phyloP scores from a whole-genome alignment of 1,284 basidiomycete genomes.

The Heterobasidion irregulare region DNA sequence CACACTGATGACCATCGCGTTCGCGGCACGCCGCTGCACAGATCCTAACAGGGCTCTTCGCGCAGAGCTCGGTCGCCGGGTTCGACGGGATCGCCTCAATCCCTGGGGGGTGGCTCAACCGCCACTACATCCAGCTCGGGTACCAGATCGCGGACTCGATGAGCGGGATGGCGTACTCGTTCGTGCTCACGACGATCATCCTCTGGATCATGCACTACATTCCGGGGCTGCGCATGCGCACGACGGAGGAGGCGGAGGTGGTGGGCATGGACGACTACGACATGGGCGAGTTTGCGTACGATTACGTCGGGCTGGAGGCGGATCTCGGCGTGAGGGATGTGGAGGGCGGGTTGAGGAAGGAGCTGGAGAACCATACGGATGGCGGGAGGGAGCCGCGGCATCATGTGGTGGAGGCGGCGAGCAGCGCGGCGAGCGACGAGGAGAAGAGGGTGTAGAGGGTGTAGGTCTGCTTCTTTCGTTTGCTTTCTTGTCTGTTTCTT shows the following conservation, averaged over 20 bases:
- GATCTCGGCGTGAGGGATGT: conserved; percentile 11
- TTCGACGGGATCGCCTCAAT: conserved; percentile 77
- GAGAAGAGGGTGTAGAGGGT: not conserved
- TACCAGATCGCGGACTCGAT: conserved; percentile 82
- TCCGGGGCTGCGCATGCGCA: conserved; percentile 76
- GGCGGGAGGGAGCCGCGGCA: conserved; percentile 14
- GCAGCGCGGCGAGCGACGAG: not conserved
- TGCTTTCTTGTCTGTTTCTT: too few species aligned
- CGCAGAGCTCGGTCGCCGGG: conserved; percentile 75
- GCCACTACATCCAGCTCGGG: conserved; percentile 76
- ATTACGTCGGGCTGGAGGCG: conserved; percentile 70
- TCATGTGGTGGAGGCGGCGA: not conserved
- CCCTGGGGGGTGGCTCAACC: conserved; percentile 87
- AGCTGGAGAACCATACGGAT: conserved; percentile 8
- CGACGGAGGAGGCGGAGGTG: conserved; percentile 79
- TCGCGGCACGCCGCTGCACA: conserved; percentile 15
- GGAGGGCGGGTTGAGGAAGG: conserved; percentile 12
- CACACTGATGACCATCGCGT: conserved; percentile 18
- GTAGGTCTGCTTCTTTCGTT: too few species aligned
- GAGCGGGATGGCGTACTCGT: conserved; percentile 72
- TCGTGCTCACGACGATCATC: conserved; percentile 82
- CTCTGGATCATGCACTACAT: conserved; percentile 92
- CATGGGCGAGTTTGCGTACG: conserved; percentile 93
- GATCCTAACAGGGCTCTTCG: conserved; percentile 83
- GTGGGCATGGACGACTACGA: conserved; percentile 91